Conservation (phyloP, 2,329 filamentous ascomycete genomes). For the Hysterium pulicare region DNA sequence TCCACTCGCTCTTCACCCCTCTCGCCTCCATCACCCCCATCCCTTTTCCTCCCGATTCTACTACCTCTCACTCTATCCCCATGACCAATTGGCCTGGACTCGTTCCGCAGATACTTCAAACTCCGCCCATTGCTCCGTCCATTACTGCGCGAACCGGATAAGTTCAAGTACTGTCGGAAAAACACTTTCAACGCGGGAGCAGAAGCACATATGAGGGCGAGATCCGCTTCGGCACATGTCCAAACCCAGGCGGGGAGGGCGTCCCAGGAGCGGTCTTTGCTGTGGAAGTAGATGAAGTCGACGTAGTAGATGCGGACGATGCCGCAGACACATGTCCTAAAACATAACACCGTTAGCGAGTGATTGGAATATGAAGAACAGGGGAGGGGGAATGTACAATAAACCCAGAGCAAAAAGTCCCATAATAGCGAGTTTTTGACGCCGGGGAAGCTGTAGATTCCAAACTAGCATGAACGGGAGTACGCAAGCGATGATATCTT, state of each 20-base stretch:
- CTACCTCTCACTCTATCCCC: background rate
- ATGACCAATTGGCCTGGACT: background rate
- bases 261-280: constrained; percentile 41
- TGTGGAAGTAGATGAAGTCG: constrained; percentile 27
- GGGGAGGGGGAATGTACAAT: constrained; percentile 29
- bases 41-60: background rate
- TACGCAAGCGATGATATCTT: constrained; percentile 40
- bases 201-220: constrained; percentile 43
- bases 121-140: background rate
- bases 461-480: constrained; percentile 45
- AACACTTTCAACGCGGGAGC: constrained; percentile 44
- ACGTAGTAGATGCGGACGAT: constrained; percentile 39
- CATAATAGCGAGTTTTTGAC: constrained; percentile 45
- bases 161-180: constrained; percentile 39
- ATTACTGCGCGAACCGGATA: constrained; percentile 7
- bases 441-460: constrained; percentile 41
- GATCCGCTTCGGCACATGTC: constrained; percentile 40
- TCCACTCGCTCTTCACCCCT: background rate
- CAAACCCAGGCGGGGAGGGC: constrained; percentile 39
- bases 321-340: constrained; percentile 32
- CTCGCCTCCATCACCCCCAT: too few species aligned
- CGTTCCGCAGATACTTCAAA: background rate
- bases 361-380: background rate
- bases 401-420: constrained; percentile 45
- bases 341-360: constrained; percentile 4